phyloP scores from a whole-genome alignment of 1,139 yeast species.

The Zygoascus sp. region DNA sequence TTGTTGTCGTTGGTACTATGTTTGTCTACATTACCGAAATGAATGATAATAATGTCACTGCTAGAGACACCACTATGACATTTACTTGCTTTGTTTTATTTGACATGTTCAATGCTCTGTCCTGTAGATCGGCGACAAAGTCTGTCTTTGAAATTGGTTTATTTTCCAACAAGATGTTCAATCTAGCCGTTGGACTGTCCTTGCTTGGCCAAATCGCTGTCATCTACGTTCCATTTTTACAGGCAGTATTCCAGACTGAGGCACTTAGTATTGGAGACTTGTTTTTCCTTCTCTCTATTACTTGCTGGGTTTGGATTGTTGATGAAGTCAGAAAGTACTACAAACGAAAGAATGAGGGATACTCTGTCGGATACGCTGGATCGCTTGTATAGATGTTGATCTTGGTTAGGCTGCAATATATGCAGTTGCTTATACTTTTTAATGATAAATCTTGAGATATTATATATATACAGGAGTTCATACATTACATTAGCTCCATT shows the following conservation, averaged over 20 bases:
- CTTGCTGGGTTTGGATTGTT: conserved; percentile 77
- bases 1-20: conserved; percentile 74
- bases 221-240: conserved; percentile 88
- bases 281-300: conserved; percentile 52
- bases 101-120: conserved; percentile 92
- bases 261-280: conserved; percentile 69
- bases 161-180: conserved; percentile 79
- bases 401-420: neutral
- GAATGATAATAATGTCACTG: conserved; percentile 74
- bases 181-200: conserved; percentile 86
- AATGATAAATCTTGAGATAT: neutral
- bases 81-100: conserved; percentile 92
- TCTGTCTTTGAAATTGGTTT: conserved; percentile 75
- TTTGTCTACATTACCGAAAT: conserved; percentile 80
- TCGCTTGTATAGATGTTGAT: conserved; percentile 3
- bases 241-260: conserved; percentile 88
- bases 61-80: conserved; percentile 98
- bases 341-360: conserved; percentile 16
- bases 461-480: neutral
- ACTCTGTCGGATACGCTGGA: conserved; percentile 3
- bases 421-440: neutral
- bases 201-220: conserved; percentile 90
- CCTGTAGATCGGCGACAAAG: conserved; percentile 84
- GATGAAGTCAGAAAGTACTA: conserved; percentile 74
- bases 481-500: neutral